phyloP scores from a whole-genome alignment of 116 monocot genomes.

The Posidonia oceanica region DNA sequence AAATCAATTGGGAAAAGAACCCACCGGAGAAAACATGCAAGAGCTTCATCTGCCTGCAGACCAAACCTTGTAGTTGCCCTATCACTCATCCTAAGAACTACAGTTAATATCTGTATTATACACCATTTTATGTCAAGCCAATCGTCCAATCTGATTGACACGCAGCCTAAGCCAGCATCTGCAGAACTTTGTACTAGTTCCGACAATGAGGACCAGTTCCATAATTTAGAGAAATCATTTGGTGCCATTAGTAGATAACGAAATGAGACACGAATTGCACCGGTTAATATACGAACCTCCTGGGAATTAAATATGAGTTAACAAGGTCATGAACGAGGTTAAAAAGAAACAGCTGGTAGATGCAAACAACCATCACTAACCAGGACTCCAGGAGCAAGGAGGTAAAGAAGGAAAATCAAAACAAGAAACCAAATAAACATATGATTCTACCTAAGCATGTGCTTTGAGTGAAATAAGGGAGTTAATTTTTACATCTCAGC shows the following conservation, averaged over 20 bases:
- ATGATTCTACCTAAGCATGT: background rate
- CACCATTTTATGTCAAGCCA: constrained; percentile 74
- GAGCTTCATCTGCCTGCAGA: constrained; percentile 36
- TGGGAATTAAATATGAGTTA: constrained; percentile 20
- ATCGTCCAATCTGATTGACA: constrained; percentile 4
- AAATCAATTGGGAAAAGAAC: background rate
- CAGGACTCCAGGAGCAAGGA: too few species aligned
- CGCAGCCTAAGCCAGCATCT: constrained; percentile 10
- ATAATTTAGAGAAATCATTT: constrained; percentile 52
- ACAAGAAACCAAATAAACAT: background rate
- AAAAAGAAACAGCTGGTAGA: too few species aligned
- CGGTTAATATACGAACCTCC: constrained; percentile 32
- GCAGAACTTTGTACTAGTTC: constrained; percentile 31
- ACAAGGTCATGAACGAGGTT: background rate
- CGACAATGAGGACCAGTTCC: constrained; percentile 83
- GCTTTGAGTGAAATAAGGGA: background rate
- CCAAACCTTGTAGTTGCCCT: constrained; percentile 38
- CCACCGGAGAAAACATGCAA: constrained; percentile 65
- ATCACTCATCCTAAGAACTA: constrained; percentile 54
- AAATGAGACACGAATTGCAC: constrained; percentile 42
- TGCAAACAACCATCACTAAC: too few species aligned
- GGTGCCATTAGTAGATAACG: constrained; percentile 54
- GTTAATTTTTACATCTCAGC: too few species aligned
- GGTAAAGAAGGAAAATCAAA: background rate
- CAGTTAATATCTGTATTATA: constrained; percentile 43